These are phyloP conservation scores for Cladosporium cucumerinum DNA, from an alignment of 2,329 filamentous ascomycete species.

Conservation along the genomic window DNA sequence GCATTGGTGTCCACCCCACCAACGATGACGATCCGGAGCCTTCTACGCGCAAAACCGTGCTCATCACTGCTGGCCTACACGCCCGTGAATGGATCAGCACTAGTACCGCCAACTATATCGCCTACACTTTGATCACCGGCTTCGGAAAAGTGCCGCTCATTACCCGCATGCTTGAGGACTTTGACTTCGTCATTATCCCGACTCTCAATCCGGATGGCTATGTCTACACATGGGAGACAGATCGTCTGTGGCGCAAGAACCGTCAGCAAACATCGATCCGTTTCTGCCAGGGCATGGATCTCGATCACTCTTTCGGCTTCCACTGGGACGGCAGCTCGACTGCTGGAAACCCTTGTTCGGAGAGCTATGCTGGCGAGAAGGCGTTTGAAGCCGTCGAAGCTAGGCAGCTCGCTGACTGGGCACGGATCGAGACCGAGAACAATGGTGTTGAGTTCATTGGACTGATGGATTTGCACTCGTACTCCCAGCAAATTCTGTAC, in stretches of 20 bases:
- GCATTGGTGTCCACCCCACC: slow-evolving; percentile 63
- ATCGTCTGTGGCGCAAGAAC: slow-evolving; percentile 94
- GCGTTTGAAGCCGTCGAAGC: slow-evolving; percentile 85
- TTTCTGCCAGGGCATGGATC: slow-evolving; percentile 83
- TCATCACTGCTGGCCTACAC: slow-evolving; percentile 83
- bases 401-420: slow-evolving; percentile 73
- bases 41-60: slow-evolving; percentile 66
- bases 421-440: slow-evolving; percentile 68
- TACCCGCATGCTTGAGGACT: slow-evolving; percentile 74
- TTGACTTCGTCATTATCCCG: slow-evolving; percentile 85
- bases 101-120: slow-evolving; percentile 84
- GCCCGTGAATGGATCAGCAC: slow-evolving; percentile 96
- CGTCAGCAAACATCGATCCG: slow-evolving; percentile 75
- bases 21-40: slow-evolving; percentile 45
- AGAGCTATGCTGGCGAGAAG: slow-evolving; percentile 78
- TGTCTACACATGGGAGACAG: slow-evolving; percentile 85
- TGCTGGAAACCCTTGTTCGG: slow-evolving; percentile 79
- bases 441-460: slow-evolving; percentile 75
- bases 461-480: slow-evolving; percentile 87
- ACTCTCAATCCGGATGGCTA: slow-evolving; percentile 92
- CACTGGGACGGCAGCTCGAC: slow-evolving; percentile 69
- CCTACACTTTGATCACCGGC: slow-evolving; percentile 80
- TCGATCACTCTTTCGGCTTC: slow-evolving; percentile 83
- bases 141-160: slow-evolving; percentile 70
- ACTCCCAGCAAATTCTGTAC: slow-evolving; percentile 91